phyloP scores from a whole-genome alignment of 306 rosid genomes.

The Begonia fuchsioides region DNA sequence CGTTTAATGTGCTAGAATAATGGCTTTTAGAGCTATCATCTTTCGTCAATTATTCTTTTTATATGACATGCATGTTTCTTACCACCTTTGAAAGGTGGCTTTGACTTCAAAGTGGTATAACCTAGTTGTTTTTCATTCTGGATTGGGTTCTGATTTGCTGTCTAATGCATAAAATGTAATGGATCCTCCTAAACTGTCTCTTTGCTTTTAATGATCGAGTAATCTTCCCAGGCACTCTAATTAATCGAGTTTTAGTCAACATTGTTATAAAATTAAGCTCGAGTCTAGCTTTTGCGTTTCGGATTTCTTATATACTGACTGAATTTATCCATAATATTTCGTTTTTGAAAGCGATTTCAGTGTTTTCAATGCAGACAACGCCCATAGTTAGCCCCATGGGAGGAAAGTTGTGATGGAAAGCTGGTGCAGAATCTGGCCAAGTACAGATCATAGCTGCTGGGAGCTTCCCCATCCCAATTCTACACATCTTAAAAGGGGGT shows the following conservation, averaged over 20 bases:
- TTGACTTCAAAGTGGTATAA: background rate
- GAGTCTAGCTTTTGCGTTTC: too few relatives aligned
- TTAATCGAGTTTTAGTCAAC: background rate
- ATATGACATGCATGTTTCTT: background rate
- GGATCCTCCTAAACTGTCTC: background rate
- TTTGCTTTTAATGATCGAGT: too few relatives aligned
- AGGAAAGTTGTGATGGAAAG: background rate
- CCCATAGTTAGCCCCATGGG: conserved; percentile 8
- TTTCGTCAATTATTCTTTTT: background rate
- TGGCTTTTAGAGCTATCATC: background rate
- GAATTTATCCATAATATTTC: background rate
- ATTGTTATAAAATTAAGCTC: background rate
- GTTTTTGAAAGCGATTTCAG: background rate
- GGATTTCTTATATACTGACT: background rate
- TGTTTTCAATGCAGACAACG: conserved; percentile 9
- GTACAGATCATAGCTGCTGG: background rate
- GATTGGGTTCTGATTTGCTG: background rate
- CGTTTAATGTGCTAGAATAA: background rate
- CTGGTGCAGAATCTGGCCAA: background rate
- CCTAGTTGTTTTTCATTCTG: too few relatives aligned
- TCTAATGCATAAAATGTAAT: background rate
- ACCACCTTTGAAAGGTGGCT: background rate
- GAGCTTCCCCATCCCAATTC: too few relatives aligned
- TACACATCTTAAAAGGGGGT: too few relatives aligned
- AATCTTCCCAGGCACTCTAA: background rate